Conservation (phyloP, 225 moss, liverwort and hornwort genomes). For the Neckera pumila region DNA sequence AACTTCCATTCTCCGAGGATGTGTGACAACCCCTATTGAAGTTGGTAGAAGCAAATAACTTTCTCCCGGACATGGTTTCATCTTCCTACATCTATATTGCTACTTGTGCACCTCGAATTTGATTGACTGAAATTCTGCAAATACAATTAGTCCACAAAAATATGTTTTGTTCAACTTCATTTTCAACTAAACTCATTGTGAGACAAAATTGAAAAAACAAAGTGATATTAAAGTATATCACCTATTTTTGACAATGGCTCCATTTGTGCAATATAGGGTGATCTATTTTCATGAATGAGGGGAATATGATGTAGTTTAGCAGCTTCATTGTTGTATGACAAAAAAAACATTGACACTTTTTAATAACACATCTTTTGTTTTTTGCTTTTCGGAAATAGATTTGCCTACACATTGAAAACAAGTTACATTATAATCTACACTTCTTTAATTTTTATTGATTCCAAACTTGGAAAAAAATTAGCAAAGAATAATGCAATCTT, state of each 20-base stretch:
- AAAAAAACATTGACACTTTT: not conserved
- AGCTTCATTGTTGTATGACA: not conserved
- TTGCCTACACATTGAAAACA: rapidly evolving
- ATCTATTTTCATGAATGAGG: not conserved
- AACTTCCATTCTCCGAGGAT: too few species aligned
- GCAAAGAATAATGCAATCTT: not conserved
- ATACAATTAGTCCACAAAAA: not conserved
- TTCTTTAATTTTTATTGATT: not conserved
- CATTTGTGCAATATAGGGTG: not conserved
- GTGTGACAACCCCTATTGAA: too few species aligned
- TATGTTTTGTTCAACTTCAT: not conserved
- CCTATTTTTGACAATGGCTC: rapidly evolving
- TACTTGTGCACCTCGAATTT: not conserved
- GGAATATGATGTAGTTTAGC: not conserved
- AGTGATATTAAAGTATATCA: not conserved
- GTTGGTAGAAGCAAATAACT: too few species aligned
- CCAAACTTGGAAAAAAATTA: not conserved
- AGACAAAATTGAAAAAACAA: not conserved
- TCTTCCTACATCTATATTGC: too few species aligned
- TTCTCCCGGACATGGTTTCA: too few species aligned
- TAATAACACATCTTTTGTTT: not conserved
- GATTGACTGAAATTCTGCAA: not conserved
- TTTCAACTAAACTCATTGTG: not conserved
- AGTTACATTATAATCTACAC: rapidly evolving
- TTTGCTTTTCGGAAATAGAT: not conserved